Evolutionary conservation across 805 yeast species (phyloP), one percentile per base, ranked within the genome.

Genomic region (Spathaspora gorwiae): DNA sequence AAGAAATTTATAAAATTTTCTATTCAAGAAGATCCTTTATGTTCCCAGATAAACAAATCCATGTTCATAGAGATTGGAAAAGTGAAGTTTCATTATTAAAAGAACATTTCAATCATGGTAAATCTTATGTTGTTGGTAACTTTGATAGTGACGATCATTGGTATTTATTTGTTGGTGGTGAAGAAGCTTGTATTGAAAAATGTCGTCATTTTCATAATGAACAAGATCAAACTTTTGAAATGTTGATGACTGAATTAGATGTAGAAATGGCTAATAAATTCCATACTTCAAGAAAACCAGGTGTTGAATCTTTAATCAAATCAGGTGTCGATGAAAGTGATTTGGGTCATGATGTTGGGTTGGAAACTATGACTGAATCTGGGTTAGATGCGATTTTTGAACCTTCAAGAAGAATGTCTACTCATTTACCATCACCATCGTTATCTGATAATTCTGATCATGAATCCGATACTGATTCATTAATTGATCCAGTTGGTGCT

Each of bases 11-110:
- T 65, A 78, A 84, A 54, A 81, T 89, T 6, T 90, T 92, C 57
- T 92, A 94, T 66, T 89, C 97, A 5, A 80, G 97, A 62, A 81
- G 96, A 63, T 78, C 89, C 33, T 90, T 90, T 66, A 83, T 92
- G 92, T 92, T 90, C 64, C 99, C 98, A 8, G 80, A 82, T 36
- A 81, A 76, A 57, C 99, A 92, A 68, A 72, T 76, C 39, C 80
- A 81, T 47, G 83, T 95, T 42, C 98, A 92, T 64, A 78, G 78
- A 47, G 82, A 81, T 56, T 92, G 99, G 99, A 71, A 76, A 35
- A 81, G 79, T 59, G 99, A 92, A 61, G 84, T 90, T 14, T 65
- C 66, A 14, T 80, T 78, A 57, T 77, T 92, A 59, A 81, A 87
- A 68, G 62, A 73, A 44, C 79, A 73, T 59, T 92, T 92, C 60